Base-by-base conservation (phyloP, 2,329 filamentous ascomycete species). In the Trichoderma cornu-damae region DNA sequence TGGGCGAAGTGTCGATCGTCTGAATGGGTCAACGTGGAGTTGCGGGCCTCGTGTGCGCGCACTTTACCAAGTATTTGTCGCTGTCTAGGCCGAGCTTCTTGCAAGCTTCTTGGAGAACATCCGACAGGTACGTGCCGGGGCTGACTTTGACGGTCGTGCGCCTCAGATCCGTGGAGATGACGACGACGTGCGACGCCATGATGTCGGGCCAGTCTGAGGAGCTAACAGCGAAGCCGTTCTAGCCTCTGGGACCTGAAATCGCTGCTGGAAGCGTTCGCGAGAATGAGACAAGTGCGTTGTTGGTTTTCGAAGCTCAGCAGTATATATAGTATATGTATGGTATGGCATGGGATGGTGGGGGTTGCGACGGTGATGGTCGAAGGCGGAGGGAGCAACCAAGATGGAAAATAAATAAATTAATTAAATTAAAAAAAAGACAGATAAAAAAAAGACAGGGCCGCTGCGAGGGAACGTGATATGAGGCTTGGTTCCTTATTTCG, bases 141-240 rank as follows among this genome's bases (percentile, higher is more conserved):
- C 81, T 87, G 57, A 94, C 92, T 73, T 96, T 96, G 72, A 99
- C 79, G 40, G 83, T 88, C 50, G 86, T 83, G 65, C 90, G 83
- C 64, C 88, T 86, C 64, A 92, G 81, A 64, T 89, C 85, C 37
- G 87, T 84, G 70, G 93, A 87, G 63, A 96, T 86, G 53, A 97
- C 90, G 65, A 92, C 87, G 59, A 97, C 90, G 70, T 94, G 88
- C 53, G 91, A 88, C 63, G 90, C 84, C 90, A 96, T 96, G 63
- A 61, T 75, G 65, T 58, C 14, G 26, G n/a, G 16, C 11, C 40
- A 4, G 7, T 8, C 14, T 35, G 3, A 22, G 12, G 16, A 44
- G 32, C 16, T 24, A 34, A n/a, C 6, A 2, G n/a, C 34, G 16
- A 44, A 22, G 12, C 43, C 18, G 14, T n/a, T 2, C 12, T 9